phyloP scores from a whole-genome alignment of 2,329 filamentous ascomycete species.

The Bipolaris zeicola region DNA sequence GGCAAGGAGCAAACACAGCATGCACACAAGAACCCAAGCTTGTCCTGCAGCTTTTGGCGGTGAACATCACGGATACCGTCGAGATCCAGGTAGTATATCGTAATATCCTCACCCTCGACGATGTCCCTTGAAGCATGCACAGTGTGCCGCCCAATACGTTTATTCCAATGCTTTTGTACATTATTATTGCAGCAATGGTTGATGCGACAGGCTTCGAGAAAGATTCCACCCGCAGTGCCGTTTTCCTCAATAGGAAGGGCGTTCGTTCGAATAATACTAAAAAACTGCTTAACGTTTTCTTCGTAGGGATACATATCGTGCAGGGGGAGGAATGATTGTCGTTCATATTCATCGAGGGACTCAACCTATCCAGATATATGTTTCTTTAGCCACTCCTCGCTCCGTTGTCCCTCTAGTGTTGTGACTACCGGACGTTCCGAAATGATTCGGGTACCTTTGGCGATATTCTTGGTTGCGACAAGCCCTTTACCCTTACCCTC shows the following conservation, averaged over 20 bases:
- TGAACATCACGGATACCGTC: constrained; percentile 29
- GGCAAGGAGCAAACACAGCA: constrained; percentile 49
- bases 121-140: constrained; percentile 47
- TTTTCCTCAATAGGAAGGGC: constrained; percentile 35
- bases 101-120: constrained; percentile 42
- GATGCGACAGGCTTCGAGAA: constrained; percentile 43
- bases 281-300: constrained; percentile 28
- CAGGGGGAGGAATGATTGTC: constrained; percentile 36
- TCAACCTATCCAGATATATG: constrained; percentile 26
- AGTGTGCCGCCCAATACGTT: constrained; percentile 34
- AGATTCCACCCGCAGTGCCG: constrained; percentile 38
- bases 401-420: constrained; percentile 20
- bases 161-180: constrained; percentile 45
- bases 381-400: constrained; percentile 16
- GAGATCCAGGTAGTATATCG: constrained; percentile 41
- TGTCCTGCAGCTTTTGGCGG: constrained; percentile 29
- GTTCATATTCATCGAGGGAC: constrained; percentile 29
- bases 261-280: constrained; percentile 43
- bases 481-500: constrained; percentile 51
- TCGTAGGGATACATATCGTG: constrained; percentile 34
- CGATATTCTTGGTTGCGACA: constrained; percentile 46
- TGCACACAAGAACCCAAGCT: constrained; percentile 45
- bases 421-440: constrained; percentile 50
- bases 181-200: constrained; percentile 50
- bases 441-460: constrained; percentile 49